Evolutionary conservation across 1,139 yeast genomes (phyloP).

Genomic region (Yarrowia galli): DNA sequence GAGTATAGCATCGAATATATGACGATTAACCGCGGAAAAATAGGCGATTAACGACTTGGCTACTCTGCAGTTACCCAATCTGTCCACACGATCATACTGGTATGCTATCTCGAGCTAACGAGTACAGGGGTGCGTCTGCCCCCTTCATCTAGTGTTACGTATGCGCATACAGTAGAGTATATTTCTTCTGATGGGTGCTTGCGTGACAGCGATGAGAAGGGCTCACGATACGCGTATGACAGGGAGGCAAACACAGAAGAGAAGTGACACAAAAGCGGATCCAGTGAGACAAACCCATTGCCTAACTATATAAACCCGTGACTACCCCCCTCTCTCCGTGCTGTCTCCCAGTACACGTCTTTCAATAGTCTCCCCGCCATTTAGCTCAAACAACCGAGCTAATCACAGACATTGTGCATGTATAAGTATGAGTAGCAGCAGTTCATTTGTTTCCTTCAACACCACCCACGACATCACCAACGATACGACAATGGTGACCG

Average conservation of each 20-base stretch:
- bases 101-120: background rate
- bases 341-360: background rate
- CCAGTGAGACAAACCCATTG: background rate
- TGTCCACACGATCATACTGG: background rate
- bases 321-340: background rate
- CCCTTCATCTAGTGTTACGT: conserved; percentile 4
- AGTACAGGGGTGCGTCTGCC: background rate
- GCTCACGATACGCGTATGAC: background rate
- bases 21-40: background rate
- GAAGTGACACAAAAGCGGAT: background rate
- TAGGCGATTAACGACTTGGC: background rate
- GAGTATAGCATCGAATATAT: background rate
- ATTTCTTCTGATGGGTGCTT: background rate
- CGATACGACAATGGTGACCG: background rate
- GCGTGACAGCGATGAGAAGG: conserved; percentile 12
- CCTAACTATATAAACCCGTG: background rate
- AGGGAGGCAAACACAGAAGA: background rate
- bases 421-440: conserved; percentile 8
- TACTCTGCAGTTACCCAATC: background rate
- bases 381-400: conserved; percentile 18
- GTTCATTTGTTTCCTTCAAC: background rate
- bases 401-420: conserved; percentile 12
- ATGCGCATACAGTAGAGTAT: conserved; percentile 1
- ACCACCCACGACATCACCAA: background rate
- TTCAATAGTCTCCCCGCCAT: background rate